phyloP scores from a whole-genome alignment of 768 basidiomycete genomes.

The Tephrocybe sp. region DNA sequence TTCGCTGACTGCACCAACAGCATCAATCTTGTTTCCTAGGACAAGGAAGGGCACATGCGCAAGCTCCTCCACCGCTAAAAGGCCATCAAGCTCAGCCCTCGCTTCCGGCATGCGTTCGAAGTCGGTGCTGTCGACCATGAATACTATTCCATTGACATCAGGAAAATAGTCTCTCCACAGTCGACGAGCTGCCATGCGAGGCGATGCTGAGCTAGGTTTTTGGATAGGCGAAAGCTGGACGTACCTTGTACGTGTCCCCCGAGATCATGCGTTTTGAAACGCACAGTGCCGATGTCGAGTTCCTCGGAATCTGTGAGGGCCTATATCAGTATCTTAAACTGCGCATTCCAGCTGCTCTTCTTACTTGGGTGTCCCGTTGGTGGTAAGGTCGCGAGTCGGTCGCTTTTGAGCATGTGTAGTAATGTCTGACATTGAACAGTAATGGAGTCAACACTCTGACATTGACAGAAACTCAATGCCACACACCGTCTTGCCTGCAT shows the following conservation, averaged over 20 bases:
- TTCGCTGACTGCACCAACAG: constrained; percentile 92
- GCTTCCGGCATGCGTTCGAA: constrained; percentile 94
- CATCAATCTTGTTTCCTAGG: constrained; percentile 99
- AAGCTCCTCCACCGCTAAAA: constrained; percentile 93
- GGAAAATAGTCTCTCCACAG: constrained; percentile 99
- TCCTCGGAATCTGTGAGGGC: constrained; percentile 87
- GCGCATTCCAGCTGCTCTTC: constrained; percentile 26
- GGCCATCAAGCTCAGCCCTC: constrained; percentile 95
- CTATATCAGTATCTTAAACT: neutral
- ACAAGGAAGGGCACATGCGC: constrained; percentile 96
- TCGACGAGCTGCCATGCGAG: constrained; percentile 69
- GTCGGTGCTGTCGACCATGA: constrained; percentile 97
- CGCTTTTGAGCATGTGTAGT: constrained; percentile 99
- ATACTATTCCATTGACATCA: constrained; percentile 97
- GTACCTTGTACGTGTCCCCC: constrained; percentile 96
- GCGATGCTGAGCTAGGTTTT: neutral
- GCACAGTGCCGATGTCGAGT: constrained; percentile 96
- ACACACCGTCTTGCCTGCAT: constrained; percentile 97
- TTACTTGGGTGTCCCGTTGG: constrained; percentile 97
- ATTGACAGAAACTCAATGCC: neutral
- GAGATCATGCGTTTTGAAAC: constrained; percentile 97
- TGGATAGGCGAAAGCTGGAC: constrained; percentile 13
- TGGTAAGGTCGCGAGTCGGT: constrained; percentile 93
- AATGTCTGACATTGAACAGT: constrained; percentile 61
- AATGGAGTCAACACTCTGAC: neutral